phyloP scores from a whole-genome alignment of 139 green algal genomes.

The Chlorella sp. region DNA sequence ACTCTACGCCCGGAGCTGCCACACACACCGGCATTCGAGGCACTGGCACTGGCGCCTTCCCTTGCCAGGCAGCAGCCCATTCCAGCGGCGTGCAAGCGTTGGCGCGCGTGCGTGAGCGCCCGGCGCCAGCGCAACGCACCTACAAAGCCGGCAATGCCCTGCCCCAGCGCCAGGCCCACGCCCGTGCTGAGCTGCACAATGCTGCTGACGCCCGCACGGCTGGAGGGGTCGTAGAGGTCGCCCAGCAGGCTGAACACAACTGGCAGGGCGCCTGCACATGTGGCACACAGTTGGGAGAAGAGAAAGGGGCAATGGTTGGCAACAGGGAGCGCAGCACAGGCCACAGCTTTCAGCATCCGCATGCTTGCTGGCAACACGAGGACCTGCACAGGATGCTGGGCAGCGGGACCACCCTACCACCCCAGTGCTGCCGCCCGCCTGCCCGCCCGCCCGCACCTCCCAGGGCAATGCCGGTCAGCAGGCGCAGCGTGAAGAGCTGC shows the following conservation, averaged over 20 bases:
- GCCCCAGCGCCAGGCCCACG: constrained; percentile 71
- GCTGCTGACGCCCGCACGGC: constrained; percentile 47
- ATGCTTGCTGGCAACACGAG: background rate
- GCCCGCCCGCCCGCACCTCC: constrained; percentile 56
- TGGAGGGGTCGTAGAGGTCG: constrained; percentile 71
- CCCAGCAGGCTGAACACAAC: constrained; percentile 83
- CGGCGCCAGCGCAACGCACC: constrained; percentile 33
- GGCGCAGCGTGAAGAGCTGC: constrained; percentile 84
- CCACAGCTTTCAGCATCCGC: background rate
- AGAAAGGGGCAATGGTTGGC: background rate
- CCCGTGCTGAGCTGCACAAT: constrained; percentile 52
- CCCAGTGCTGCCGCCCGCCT: background rate
- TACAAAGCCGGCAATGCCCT: constrained; percentile 72
- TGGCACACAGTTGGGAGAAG: too few species aligned
- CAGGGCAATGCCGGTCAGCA: constrained; percentile 85
- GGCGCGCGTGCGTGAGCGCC: background rate
- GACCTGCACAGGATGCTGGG: background rate
- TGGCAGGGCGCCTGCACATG: constrained; percentile 63
- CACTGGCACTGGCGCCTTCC: too few species aligned
- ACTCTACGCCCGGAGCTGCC: too few species aligned
- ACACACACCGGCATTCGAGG: too few species aligned
- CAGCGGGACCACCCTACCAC: background rate
- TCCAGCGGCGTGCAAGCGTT: too few species aligned
- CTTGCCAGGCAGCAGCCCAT: too few species aligned
- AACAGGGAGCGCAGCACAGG: too few species aligned